Percentiles rank a stretch among this genome's conserved stretches.
Conservation (phyloP, 148 eudicot genomes). For the Amaranthus hypochondriacus region DNA sequence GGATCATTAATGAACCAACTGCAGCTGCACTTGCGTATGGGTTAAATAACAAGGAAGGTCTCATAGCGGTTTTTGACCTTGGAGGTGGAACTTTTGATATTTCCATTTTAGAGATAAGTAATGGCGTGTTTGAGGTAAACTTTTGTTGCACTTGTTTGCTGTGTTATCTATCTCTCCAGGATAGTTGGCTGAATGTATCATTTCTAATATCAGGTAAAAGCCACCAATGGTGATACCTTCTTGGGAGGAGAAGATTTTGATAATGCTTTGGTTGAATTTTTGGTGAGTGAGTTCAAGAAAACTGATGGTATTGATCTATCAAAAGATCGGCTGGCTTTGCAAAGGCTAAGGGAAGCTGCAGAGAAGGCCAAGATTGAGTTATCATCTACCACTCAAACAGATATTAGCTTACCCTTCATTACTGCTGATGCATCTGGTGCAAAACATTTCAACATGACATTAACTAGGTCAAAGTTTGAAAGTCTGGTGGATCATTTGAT, state of each 20-base stretch:
- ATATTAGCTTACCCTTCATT: constrained; percentile 38
- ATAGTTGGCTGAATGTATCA: background rate
- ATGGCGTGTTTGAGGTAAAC: constrained; percentile 59
- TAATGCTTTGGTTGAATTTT: constrained; percentile 30
- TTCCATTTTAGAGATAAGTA: constrained; percentile 50
- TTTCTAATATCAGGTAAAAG: constrained; percentile 28
- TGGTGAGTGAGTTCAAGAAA: constrained; percentile 36
- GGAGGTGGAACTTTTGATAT: constrained; percentile 67
- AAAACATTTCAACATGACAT: constrained; percentile 35
- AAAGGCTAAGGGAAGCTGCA: constrained; percentile 46
- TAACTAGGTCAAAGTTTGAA: constrained; percentile 41
- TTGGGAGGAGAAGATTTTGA: constrained; percentile 45
- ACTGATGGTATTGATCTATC: constrained; percentile 41
- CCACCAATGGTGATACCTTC: constrained; percentile 41
- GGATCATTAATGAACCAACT: constrained; percentile 58
- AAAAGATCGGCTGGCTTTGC: constrained; percentile 34
- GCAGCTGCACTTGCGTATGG: constrained; percentile 69
- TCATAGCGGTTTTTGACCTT: constrained; percentile 53
- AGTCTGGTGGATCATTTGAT: constrained; percentile 39
- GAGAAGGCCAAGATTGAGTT: constrained; percentile 48
- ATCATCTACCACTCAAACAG: constrained; percentile 40
- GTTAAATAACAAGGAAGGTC: constrained; percentile 45
- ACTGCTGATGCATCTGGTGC: constrained; percentile 38
- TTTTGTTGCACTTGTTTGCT: background rate
- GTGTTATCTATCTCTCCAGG: background rate